Percentiles rank a stretch among this genome's conserved stretches.
These are phyloP conservation scores for Corchorus capsularis DNA, from an alignment of 345 rosid species.

Conservation along the genomic window DNA sequence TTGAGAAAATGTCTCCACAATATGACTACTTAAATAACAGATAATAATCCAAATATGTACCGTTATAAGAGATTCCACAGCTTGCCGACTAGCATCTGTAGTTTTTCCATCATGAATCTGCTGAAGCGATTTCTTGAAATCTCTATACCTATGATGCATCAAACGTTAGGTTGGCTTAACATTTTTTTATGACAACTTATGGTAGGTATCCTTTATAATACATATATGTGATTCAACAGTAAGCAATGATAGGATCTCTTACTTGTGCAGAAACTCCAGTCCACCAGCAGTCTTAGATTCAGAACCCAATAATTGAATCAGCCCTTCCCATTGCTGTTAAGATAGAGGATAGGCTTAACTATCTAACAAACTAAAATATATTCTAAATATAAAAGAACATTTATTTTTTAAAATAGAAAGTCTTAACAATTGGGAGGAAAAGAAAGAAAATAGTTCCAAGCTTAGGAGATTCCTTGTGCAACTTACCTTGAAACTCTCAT, in stretches of 20 bases:
- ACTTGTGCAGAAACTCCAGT: conserved; percentile 93
- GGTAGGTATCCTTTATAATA: not conserved
- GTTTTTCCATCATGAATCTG: conserved; percentile 59
- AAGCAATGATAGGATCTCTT: conserved; percentile 25
- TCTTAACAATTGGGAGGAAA: not conserved
- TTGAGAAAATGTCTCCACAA: not conserved
- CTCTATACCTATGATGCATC: conserved; percentile 67
- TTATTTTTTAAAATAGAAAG: conserved; percentile 7
- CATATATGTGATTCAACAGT: not conserved
- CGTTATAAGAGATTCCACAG: conserved; percentile 76
- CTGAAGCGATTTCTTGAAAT: conserved; percentile 82
- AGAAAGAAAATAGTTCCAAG: not conserved
- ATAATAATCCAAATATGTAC: conserved; percentile 40
- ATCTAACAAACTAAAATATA: not conserved
- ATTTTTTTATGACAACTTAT: not conserved
- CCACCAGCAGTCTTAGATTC: conserved; percentile 82
- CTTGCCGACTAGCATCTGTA: conserved; percentile 60
- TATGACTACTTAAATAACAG: not conserved
- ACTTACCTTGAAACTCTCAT: conserved; percentile 84
- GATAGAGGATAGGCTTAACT: conserved; percentile 14
- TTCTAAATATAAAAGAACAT: not conserved
- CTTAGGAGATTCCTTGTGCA: not conserved
- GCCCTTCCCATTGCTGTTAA: conserved; percentile 96
- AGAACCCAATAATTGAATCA: conserved; percentile 80
- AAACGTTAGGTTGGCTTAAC: conserved; percentile 6